These are phyloP conservation scores for Arachnopeziza araneosa DNA, from an alignment of 2,329 filamentous ascomycete genomes.

Conservation along the genomic window DNA sequence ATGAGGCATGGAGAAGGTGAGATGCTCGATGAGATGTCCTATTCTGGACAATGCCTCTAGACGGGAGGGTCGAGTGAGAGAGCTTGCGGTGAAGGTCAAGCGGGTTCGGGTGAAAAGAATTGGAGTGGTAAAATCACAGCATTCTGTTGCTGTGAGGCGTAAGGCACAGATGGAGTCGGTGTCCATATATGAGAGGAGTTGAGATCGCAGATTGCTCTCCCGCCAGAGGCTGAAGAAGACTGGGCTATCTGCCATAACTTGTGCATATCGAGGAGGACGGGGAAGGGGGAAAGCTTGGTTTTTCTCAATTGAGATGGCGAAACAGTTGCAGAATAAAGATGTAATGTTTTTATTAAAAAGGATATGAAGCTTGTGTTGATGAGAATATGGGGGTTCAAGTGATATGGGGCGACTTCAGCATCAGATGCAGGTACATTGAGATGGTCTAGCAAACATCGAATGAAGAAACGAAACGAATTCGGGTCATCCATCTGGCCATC, in stretches of 20 bases:
- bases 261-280: slow-evolving; percentile 24
- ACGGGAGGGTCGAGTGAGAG: slow-evolving; percentile 68
- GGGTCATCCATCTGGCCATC: neutral
- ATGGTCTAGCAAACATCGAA: neutral
- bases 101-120: slow-evolving; percentile 63
- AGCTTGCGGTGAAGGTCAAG: slow-evolving; percentile 65
- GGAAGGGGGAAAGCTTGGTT: slow-evolving; percentile 3
- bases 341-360: neutral
- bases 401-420: neutral
- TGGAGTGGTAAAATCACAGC: slow-evolving; percentile 64
- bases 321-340: slow-evolving; percentile 1
- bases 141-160: slow-evolving; percentile 63
- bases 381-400: neutral
- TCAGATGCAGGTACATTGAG: neutral
- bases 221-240: slow-evolving; percentile 29
- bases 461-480: neutral
- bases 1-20: slow-evolving; percentile 75
- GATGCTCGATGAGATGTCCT: slow-evolving; percentile 70
- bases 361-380: neutral
- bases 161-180: slow-evolving; percentile 45
- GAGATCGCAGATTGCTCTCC: slow-evolving; percentile 25
- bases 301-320: neutral
- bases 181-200: slow-evolving; percentile 27
- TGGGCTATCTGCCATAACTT: slow-evolving; percentile 31
- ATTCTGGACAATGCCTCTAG: slow-evolving; percentile 71